Evolutionary conservation across 306 rosid species (phyloP).

Genomic region (Glycyrrhiza uralensis): DNA sequence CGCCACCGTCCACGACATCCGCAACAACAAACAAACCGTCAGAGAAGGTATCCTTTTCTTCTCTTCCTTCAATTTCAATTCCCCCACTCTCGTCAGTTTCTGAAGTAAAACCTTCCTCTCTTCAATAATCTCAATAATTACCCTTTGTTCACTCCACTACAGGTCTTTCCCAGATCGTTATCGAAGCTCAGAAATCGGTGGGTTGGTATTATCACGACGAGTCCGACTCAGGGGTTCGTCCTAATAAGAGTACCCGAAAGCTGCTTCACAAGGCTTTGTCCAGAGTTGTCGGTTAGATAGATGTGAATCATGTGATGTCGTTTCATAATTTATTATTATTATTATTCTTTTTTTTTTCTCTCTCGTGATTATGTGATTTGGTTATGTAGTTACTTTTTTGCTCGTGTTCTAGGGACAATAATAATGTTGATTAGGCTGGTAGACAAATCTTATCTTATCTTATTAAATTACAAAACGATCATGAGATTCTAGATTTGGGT

Average conservation of each 20-base stretch:
- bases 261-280: constrained; percentile 12
- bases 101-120: no score
- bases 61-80: no score
- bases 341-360: not conserved
- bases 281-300: not conserved
- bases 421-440: not conserved
- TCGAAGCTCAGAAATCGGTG: constrained; percentile 79
- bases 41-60: constrained; percentile 44
- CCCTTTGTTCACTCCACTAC: not conserved
- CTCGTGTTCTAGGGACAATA: not conserved
- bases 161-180: constrained; percentile 83
- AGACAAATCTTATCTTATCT: not conserved
- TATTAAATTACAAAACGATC: not conserved
- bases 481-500: not conserved
- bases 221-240: constrained; percentile 18
- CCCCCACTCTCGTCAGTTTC: no score
- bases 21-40: constrained; percentile 74
- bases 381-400: not conserved
- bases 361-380: not conserved
- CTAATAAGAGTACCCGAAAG: constrained; percentile 12
- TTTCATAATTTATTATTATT: not conserved
- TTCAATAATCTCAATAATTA: no score
- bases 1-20: constrained; percentile 77
- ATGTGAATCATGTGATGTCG: not conserved
- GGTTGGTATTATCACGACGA: constrained; percentile 53